Base-by-base conservation (phyloP, 352 stramenopile species). In the Pythium aquatile region DNA sequence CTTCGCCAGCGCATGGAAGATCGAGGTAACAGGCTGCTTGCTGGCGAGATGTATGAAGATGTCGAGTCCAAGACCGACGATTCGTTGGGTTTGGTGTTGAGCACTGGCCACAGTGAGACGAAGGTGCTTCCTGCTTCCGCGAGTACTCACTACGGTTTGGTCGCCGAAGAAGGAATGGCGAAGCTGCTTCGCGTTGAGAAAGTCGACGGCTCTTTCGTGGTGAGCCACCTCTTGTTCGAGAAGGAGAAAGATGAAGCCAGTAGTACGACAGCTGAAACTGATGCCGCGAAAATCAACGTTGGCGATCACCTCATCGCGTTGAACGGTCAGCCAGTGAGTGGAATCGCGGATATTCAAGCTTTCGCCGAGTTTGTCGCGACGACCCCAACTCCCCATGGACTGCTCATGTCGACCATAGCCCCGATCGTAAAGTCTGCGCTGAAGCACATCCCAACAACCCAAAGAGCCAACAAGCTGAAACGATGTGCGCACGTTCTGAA, bases 401-500 rank as follows among this genome's bases (percentile, higher is more conserved):
- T 94, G 55, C 55, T 93, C 3, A 67, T 91, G 65, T 83, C 81
- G 9, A 80, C 78, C 17, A 47, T 72, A 51, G 28, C 64, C 13
- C 82, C 82, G 52, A 59, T 66, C 2, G 47, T 66, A 6, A 90
- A 87, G 52, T 72, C 74, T 26, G 30, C 68, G 2, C 54, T 81
- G 52, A 89, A 88, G 52, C 77, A 91, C 30, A 81, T 90, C 51
- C 59, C 83, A 33, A 90, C 78, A 33, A 90, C 79, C 0, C 66
- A 78, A 33, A 85, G 70, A 20, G 75, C 78, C 11, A 83, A 73
- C 14, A 85, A 84, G 49, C 65, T 92, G 5, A 91, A 90, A 55
- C 66, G 78, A 20, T 93, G 85, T 70, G 79, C 61, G 20, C 83
- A 91, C 47, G 81, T 91, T 0, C 67, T 93, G 2, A 91, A 93